Base-by-base conservation (phyloP, 1,139 yeast species). In the Geotrichum restrictum region DNA sequence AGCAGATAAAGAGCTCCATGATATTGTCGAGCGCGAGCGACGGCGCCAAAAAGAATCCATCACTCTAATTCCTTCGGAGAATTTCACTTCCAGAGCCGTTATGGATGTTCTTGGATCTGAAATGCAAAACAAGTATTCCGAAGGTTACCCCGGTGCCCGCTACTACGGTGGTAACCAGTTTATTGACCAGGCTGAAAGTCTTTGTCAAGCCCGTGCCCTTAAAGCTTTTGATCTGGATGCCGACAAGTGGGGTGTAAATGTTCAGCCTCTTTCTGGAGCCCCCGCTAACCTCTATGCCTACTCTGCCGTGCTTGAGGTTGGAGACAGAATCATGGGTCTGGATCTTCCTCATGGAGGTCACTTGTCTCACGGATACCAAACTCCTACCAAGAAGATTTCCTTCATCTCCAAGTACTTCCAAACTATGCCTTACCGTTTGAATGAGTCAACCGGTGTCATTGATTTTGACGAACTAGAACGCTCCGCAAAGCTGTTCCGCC, bases 321-420 rank as follows among this genome's bases (percentile, higher is more conserved):
- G 93, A 62, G 98, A 89, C 65, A 82, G 97, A 71, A 73, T 91
- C 59, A 91, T 91, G 98, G 98, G 98, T 57, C 80, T 91, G 64
- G 97, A 91, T 69, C 79, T 91, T 67, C 97, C 98, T 59, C 97
- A 91, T 64, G 98, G 98, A 63, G 98, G 98, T 55, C 98, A 91
- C 71, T 79, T 91, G 68, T 87, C 96, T 46, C 98, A 91, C 69
- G 98, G 98, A 57, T 91, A 91, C 75, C 96, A 89, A 74, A 86
- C 95, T 49, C 83, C 85, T 60, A 76, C 88, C 55, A 80, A 89
- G 59, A 91, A 91, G 77, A 89, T 91, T 63, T 87, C 96, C 16
- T 88, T 80, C 64, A 84, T 91, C 59, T 89, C 97, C 48, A 91
- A 88, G 66, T 91, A 91, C 73, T 91, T 91, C 75, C 94, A 88